Evolutionary conservation across 108 stramenopile species (phyloP), one percentile per base, ranked within the genome.

Genomic region (Skeletonema tropicum): DNA sequence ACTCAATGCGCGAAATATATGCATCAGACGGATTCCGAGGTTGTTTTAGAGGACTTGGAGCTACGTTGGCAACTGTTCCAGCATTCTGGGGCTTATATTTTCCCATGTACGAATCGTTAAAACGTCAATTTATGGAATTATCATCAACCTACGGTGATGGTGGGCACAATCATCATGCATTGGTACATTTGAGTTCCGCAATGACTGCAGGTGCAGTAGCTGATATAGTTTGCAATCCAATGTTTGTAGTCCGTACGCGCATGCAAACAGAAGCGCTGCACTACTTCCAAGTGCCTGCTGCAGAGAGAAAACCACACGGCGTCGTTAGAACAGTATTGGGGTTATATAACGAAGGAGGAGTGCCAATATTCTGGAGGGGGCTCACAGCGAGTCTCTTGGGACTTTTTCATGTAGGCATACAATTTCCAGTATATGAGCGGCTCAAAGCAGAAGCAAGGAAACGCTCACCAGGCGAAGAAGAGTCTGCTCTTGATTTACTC

Each of bases 21-120:
- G 57, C 70, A 74, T 85, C 32, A 65, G 94, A 97, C 62, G 97
- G 97, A 15, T 71, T 80, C 11, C 55, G 67, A 36, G 97, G 97
- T 14, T 88, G 88, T 75, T 96, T 97, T 81, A 90, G 94, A n/a
- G 96, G 96, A 46, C 79, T 95, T 57, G 91, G 90, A 12, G 89
- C 93, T 4, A 94, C 96, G 3, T 77, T 97, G 60, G 77, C 89
- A 14, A 97, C 94, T 3, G 94, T 95, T 9, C 96, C 96, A 17
- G 66, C 89, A 9, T 97, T 97, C 74, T 97, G 96, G 96, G 94
- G 96, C 1, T 77, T 94, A 0, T 95, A 97, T 58, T 91, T 87
- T 60, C 86, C 86, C 1, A 23, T 86, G 45, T 89, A 89, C 60
- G 88, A 88, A 76, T 41, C 62, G 7, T 57, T 77, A 30, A 90